These are phyloP conservation scores for Teratosphaeria destructans DNA, from an alignment of 2,329 filamentous ascomycete genomes.

Conservation along the genomic window DNA sequence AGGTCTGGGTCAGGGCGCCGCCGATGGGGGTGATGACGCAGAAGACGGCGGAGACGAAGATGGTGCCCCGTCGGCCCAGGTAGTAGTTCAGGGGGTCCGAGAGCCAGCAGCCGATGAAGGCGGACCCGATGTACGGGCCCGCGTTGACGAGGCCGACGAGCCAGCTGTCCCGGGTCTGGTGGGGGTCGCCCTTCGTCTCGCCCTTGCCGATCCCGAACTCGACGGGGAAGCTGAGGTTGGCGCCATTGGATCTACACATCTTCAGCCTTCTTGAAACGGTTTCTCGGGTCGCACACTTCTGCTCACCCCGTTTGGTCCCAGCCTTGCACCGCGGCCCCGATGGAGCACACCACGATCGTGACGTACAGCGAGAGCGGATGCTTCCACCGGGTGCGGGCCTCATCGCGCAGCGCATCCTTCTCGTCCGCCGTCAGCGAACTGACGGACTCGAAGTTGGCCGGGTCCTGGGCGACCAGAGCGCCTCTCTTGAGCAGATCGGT, in stretches of 20 bases:
- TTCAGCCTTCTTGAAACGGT: not conserved
- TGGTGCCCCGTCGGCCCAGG: constrained; percentile 27
- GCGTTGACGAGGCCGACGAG: constrained; percentile 59
- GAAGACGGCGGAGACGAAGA: constrained; percentile 38
- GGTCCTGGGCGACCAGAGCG: not conserved
- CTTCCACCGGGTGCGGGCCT: constrained; percentile 26
- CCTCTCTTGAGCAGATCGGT: not conserved
- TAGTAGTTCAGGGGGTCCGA: constrained; percentile 35
- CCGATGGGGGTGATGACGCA: constrained; percentile 51
- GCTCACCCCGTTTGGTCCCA: constrained; percentile 38
- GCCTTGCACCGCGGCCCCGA: constrained; percentile 43
- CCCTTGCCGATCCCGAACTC: constrained; percentile 20
- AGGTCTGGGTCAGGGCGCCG: constrained; percentile 49
- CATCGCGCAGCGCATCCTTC: not conserved
- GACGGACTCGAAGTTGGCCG: not conserved
- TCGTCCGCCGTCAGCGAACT: not conserved
- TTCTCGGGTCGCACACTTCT: not conserved
- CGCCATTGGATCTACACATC: constrained; percentile 37
- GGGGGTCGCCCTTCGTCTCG: not conserved
- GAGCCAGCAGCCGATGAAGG: constrained; percentile 5
- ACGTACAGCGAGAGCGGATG: constrained; percentile 40
- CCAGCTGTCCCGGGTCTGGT: constrained; percentile 29
- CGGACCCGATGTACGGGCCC: constrained; percentile 37
- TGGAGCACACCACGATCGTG: constrained; percentile 42
- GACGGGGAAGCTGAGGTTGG: constrained; percentile 41